Conservation (phyloP, 2,329 filamentous ascomycete genomes). For the Elsinoe necatrix region DNA sequence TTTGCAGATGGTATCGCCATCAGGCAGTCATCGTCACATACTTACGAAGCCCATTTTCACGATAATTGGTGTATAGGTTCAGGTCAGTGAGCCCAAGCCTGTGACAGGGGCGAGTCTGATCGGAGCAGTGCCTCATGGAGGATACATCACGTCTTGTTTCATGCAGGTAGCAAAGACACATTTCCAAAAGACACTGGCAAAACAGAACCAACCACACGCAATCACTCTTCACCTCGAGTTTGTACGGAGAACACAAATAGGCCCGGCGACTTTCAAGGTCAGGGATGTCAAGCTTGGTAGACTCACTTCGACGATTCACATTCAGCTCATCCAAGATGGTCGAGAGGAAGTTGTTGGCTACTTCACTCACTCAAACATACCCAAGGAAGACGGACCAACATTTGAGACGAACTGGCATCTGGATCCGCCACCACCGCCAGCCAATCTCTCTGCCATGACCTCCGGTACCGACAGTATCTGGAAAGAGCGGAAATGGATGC, state of each 20-base stretch:
- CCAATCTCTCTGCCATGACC: slow-evolving; percentile 36
- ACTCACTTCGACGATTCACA: slow-evolving; percentile 55
- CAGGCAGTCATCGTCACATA: slow-evolving; percentile 44
- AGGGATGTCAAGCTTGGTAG: slow-evolving; percentile 57
- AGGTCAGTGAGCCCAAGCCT: slow-evolving; percentile 35
- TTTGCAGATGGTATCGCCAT: slow-evolving; percentile 44
- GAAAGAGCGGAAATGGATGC: slow-evolving; percentile 36
- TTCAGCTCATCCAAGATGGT: slow-evolving; percentile 47
- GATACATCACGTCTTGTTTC: slow-evolving; percentile 57
- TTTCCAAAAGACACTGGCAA: slow-evolving; percentile 49
- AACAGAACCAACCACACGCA: slow-evolving; percentile 53
- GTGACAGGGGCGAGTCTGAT: slow-evolving; percentile 8
- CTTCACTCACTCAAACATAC: slow-evolving; percentile 56
- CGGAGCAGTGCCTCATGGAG: slow-evolving; percentile 59
- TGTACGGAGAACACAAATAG: slow-evolving; percentile 53
- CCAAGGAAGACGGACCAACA: slow-evolving; percentile 49
- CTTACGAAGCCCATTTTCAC: slow-evolving; percentile 48
- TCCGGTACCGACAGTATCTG: slow-evolving; percentile 42
- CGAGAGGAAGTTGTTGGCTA: slow-evolving; percentile 55
- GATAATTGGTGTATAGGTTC: slow-evolving; percentile 58
- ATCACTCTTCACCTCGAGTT: slow-evolving; percentile 59
- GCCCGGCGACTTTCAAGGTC: slow-evolving; percentile 50
- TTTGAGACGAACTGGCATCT: slow-evolving; percentile 49
- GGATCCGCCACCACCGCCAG: slow-evolving; percentile 36
- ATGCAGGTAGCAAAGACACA: slow-evolving; percentile 52